phyloP scores from a whole-genome alignment of 345 rosid species.

The Salix purpurea region DNA sequence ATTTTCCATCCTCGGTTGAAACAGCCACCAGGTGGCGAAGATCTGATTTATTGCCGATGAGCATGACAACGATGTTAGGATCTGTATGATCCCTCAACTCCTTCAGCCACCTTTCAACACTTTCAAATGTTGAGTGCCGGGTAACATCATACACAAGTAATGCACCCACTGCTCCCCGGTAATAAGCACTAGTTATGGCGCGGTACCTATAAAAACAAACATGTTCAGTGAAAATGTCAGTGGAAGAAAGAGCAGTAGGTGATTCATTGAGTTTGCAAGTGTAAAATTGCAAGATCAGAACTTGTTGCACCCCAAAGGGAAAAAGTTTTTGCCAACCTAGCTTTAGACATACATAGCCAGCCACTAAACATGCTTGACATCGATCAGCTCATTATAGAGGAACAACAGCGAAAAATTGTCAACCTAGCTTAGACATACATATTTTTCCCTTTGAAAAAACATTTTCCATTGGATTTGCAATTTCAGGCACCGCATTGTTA shows the following conservation, averaged over 20 bases:
- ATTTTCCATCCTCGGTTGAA: conserved; percentile 73
- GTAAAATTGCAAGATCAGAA: neutral
- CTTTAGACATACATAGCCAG: neutral
- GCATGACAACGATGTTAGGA: conserved; percentile 90
- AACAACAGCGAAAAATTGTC: neutral
- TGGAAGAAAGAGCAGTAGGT: neutral
- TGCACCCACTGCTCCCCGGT: conserved; percentile 92
- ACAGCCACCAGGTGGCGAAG: conserved; percentile 91
- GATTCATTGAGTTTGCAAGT: neutral
- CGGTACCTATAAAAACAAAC: conserved; percentile 54
- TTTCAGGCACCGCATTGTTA: neutral
- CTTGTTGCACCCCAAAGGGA: neutral
- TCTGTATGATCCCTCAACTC: conserved; percentile 92
- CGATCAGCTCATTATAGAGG: neutral
- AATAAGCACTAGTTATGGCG: conserved; percentile 93
- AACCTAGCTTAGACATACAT: too few species aligned
- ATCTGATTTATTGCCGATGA: conserved; percentile 83
- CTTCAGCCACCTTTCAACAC: conserved; percentile 89
- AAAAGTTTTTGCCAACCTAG: too few species aligned
- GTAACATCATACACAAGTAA: conserved; percentile 84
- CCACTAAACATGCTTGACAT: neutral
- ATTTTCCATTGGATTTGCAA: neutral
- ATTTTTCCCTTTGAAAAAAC: neutral
- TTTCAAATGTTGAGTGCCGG: conserved; percentile 82
- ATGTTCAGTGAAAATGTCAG: neutral